Conservation (phyloP, 2,329 filamentous ascomycete species). For the Nigrospora oryzae region DNA sequence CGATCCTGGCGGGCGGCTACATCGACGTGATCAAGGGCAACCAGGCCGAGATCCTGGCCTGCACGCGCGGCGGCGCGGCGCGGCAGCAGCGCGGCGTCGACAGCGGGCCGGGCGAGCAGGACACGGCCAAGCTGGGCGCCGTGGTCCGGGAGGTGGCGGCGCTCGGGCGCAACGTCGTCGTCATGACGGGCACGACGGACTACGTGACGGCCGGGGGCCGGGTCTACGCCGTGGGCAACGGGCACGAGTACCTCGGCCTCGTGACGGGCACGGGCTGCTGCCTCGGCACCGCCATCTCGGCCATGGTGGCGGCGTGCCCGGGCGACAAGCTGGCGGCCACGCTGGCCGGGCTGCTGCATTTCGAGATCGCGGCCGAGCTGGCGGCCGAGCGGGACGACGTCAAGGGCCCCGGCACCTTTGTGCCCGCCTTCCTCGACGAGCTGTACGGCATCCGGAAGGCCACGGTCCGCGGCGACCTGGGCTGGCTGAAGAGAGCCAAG, state of each 20-base stretch:
- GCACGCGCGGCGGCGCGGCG: constrained; percentile 19
- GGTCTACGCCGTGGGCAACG: constrained; percentile 65
- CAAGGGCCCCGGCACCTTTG: constrained; percentile 76
- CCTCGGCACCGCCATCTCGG: constrained; percentile 72
- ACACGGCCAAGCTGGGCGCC: constrained; percentile 43
- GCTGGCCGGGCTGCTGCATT: constrained; percentile 66
- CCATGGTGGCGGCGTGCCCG: constrained; percentile 57
- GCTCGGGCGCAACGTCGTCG: constrained; percentile 61
- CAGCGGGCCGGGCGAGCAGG: constrained; percentile 39
- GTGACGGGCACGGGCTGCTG: constrained; percentile 81
- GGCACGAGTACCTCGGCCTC: constrained; percentile 59
- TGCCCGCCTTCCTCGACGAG: constrained; percentile 76
- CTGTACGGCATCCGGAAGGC: constrained; percentile 41
- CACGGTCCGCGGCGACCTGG: constrained; percentile 34
- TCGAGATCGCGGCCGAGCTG: constrained; percentile 64
- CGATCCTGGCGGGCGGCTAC: constrained; percentile 64
- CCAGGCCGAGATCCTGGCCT: constrained; percentile 85
- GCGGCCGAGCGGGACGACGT: constrained; percentile 59
- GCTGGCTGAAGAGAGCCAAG: constrained; percentile 45
- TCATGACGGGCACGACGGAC: constrained; percentile 77
- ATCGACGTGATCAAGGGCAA: constrained; percentile 92
- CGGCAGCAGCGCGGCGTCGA: constrained; percentile 78
- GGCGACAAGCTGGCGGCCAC: constrained; percentile 64
- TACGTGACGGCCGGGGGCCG: constrained; percentile 66
- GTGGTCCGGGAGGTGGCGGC: constrained; percentile 60